Base-by-base conservation (phyloP, 768 basidiomycete genomes). In the Boletus vinaceobasis region DNA sequence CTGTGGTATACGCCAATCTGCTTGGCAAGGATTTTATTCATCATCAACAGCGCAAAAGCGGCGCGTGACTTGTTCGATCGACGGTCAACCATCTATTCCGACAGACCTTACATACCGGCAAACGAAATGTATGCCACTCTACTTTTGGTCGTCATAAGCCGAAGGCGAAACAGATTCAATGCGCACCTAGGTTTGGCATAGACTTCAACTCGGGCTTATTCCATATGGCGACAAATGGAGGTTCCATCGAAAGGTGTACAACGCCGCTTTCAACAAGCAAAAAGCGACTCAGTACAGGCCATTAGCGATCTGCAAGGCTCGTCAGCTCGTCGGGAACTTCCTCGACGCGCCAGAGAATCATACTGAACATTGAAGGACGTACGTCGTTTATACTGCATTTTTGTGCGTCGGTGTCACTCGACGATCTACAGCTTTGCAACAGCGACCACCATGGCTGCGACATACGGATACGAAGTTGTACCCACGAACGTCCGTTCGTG, bases 201-300 rank as follows among this genome's bases (percentile, higher is more conserved):
- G 59, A 71, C 43, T 73, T 73, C 36, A 60, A 54, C 46, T 64
- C 66, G 33, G 62, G 51, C 51, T 71, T 38, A 52, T 74, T 35
- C 62, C 60, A 11, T 71, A 73, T n/a, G 68, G 73, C 21, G 44
- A 54, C 43, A 19, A 26, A 27, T 73, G 70, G 73, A 60, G 61
- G 32, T 57, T 56, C 6, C 73, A 74, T 32, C 70, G 72, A 23
- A 71, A 59, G 43, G 32, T 70, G 51, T 64, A 51, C 47, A 63
- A 64, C 15, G 4, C 26, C 17, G 44, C 48, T 4, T 45, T 74
- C 43, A 65, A 52, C 58, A 63, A 60, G 49, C 51, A 61, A 5
- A 35, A 48, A 3, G 32, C 27, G 3, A 32, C 3, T 36, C 50
- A 43, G 17, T 72, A 64, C 45, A 50, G 49, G 33, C 42, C 60